Percentiles rank a stretch among this genome's conserved stretches.
Conservation (phyloP, 208 protist species). For the Polymyxa betae region DNA sequence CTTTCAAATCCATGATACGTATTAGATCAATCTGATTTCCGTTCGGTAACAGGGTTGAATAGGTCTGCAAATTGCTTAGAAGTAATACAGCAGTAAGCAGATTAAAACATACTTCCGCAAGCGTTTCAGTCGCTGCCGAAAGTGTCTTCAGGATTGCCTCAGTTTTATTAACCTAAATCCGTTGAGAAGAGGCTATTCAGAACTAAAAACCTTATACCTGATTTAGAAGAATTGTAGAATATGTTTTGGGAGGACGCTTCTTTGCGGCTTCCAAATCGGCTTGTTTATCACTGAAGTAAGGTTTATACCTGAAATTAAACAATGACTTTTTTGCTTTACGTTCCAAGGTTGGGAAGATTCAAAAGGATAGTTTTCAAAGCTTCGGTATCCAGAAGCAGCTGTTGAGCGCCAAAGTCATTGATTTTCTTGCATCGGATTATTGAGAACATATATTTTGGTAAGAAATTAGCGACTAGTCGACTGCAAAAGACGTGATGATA, state of each 20-base stretch:
- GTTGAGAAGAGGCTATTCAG: not conserved
- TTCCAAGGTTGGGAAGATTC: constrained; percentile 10
- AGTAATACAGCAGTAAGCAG: not conserved
- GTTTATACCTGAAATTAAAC: not conserved
- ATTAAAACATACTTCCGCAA: constrained; percentile 9
- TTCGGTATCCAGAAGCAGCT: constrained; percentile 33
- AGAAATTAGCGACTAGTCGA: not conserved
- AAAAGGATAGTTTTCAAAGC: constrained; percentile 28
- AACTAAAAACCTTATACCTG: not conserved
- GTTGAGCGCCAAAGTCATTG: constrained; percentile 44
- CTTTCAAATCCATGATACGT: constrained; percentile 37
- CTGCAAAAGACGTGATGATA: constrained; percentile 54
- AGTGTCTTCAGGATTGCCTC: constrained; percentile 45
- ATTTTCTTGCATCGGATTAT: constrained; percentile 17
- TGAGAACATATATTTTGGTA: constrained; percentile 13
- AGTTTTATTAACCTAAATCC: constrained; percentile 22
- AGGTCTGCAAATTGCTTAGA: not conserved
- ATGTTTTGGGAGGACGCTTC: constrained; percentile 29
- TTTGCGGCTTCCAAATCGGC: not conserved
- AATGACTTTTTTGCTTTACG: not conserved
- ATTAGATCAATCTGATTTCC: constrained; percentile 26
- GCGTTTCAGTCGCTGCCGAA: constrained; percentile 1
- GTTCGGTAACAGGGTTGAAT: not conserved
- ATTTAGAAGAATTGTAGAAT: constrained; percentile 1
- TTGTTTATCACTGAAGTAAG: constrained; percentile 38